Percentiles rank a stretch among this genome's conserved stretches.
Evolutionary conservation across 139 green algal species (phyloP).

Genomic region (Coelastrella sp.): DNA sequence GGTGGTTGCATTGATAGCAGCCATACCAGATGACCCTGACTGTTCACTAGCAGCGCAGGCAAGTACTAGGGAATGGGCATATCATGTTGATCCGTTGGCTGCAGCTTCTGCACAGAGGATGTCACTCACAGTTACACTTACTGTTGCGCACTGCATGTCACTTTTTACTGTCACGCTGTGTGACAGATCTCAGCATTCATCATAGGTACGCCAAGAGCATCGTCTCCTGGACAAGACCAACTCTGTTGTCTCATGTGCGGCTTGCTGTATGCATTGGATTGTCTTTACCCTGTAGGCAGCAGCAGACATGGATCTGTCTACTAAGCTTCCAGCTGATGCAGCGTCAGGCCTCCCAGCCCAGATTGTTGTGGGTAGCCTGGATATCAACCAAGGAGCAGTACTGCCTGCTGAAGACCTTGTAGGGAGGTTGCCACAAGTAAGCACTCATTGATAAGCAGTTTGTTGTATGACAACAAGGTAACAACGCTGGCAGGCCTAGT

Average conservation of each 20-base stretch:
- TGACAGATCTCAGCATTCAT: too few species aligned
- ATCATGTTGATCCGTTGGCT: too few species aligned
- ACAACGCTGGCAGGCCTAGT: not conserved
- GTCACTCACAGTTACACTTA: slow-evolving; percentile 6
- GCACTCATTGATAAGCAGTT: not conserved
- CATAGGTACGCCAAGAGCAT: too few species aligned
- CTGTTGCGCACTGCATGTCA: too few species aligned
- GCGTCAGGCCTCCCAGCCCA: slow-evolving; percentile 16
- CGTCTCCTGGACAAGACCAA: too few species aligned
- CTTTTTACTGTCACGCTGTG: too few species aligned
- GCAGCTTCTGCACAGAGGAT: too few species aligned
- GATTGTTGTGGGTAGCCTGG: slow-evolving; percentile 77
- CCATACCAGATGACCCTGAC: slow-evolving; percentile 29
- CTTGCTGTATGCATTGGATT: too few species aligned
- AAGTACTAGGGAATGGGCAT: too few species aligned
- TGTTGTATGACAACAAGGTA: not conserved
- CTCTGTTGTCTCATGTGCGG: too few species aligned
- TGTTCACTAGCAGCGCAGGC: slow-evolving; percentile 40
- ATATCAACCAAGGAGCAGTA: slow-evolving; percentile 78
- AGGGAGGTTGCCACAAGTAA: slow-evolving; percentile 59
- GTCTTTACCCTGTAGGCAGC: too few species aligned
- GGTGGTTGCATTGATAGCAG: slow-evolving; percentile 69
- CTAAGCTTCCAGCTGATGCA: slow-evolving; percentile 69
- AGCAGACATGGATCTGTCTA: slow-evolving; percentile 61
- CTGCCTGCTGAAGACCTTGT: slow-evolving; percentile 84